Percentiles rank a stretch among this genome's conserved stretches.
Conservation (phyloP, 179 eudicot genomes). For the Carnegiea gigantea region DNA sequence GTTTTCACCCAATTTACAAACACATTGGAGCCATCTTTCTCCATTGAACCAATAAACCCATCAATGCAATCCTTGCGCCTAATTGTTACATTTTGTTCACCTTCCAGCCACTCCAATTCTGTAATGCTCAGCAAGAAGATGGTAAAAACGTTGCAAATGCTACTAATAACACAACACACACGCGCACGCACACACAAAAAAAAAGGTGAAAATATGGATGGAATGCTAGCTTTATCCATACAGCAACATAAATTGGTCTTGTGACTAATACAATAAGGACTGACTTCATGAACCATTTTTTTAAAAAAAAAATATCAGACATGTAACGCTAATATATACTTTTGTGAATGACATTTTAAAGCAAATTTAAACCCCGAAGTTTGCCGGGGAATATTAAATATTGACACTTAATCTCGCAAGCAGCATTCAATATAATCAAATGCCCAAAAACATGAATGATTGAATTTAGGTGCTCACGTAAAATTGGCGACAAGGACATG, state of each 20-base stretch:
- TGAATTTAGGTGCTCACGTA: background rate
- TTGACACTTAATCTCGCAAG: background rate
- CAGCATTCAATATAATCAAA: background rate
- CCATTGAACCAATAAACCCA: conserved; percentile 79
- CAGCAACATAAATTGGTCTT: background rate
- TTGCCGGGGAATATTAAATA: background rate
- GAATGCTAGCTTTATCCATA: background rate
- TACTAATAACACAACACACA: background rate
- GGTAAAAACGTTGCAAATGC: background rate
- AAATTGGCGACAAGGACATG: background rate
- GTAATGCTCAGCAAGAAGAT: conserved; percentile 9
- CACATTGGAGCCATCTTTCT: conserved; percentile 79
- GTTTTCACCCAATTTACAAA: conserved; percentile 85
- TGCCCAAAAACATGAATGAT: background rate
- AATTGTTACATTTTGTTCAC: conserved; percentile 69
- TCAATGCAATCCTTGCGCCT: conserved; percentile 86
- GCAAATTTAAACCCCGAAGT: background rate
- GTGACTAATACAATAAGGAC: background rate
- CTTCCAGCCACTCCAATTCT: conserved; percentile 85
- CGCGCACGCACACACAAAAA: no score
- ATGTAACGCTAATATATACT: background rate
- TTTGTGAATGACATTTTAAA: no score
- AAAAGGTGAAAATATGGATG: background rate
- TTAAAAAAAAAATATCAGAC: background rate
- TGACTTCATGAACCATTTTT: background rate